Evolutionary conservation across 495 filamentous ascomycete genomes (phyloP), one percentile per base, ranked within the genome.

Genomic region (Podospora pseudocomata): DNA sequence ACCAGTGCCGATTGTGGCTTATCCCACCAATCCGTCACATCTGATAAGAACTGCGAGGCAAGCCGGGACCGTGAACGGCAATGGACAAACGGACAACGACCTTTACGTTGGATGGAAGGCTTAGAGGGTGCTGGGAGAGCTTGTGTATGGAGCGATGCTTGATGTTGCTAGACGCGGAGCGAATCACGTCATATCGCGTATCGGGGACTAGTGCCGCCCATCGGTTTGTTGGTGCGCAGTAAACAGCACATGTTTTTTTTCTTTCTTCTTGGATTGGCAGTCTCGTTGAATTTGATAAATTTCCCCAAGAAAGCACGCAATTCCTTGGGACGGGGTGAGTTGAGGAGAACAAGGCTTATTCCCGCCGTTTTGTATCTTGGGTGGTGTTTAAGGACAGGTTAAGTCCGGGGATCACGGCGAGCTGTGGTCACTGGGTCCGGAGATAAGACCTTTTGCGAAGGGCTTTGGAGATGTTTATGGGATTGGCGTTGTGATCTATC

Each of bases 161-260:
- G 30, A 66, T 74, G 73, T 66, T 75, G 73, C 55, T 69, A 75
- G 72, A 71, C 72, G 70, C 66, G 70, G 73, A 70, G 70, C 28
- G 28, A 65, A 74, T 74, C 70, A 71, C 70, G 72, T 64, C 66
- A 75, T 49, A 49, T 75, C 71, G 69, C 63, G 53, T 66, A 19
- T 69, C 20, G 58, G 23, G 32, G 30, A 49, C 3, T 57, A 28
- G 59, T 61, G 39, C 39, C 39, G 39, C 39, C 6, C 39, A 49
- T 49, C 39, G 39, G 15, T 60, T 66, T 49, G 30, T 49, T 66
- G 20, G 39, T 81, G 5, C 80, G 5, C 13, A 49, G 39, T 13
- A 2, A 13, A 49, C 39, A 49, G 39, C 9, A 39, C 34, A 39
- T 39, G 34, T 39, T 39, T 6, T 39, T 39, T 11, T 4, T n/a